These are phyloP conservation scores for Pyrrhoderma lamaoense DNA, from an alignment of 1,284 basidiomycete species.

Conservation along the genomic window DNA sequence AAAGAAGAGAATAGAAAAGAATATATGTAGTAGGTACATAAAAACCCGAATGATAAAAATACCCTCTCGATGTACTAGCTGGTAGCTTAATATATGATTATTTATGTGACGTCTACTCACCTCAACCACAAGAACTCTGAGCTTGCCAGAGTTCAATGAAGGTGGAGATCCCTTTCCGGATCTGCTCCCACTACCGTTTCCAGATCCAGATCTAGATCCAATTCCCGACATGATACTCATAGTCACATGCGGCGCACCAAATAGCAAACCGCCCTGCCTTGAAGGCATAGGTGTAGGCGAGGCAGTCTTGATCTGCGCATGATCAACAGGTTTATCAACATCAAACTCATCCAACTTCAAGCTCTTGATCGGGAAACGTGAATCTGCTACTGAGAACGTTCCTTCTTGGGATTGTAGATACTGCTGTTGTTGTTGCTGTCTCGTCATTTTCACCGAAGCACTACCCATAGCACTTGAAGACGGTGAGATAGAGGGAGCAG, in stretches of 20 bases:
- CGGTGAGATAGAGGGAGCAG: too few relatives aligned
- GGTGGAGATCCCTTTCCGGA: constrained; percentile 1
- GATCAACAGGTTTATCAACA: constrained; percentile 24
- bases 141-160: constrained; percentile 21
- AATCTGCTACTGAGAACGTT: constrained; percentile 30
- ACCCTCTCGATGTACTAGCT: too few relatives aligned
- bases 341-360: constrained; percentile 36
- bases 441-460: too few relatives aligned
- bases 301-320: constrained; percentile 14
- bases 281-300: constrained; percentile 6
- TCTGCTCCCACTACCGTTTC: too few relatives aligned
- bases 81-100: background rate
- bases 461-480: too few relatives aligned
- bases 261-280: too few relatives aligned
- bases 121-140: constrained; percentile 70
- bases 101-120: constrained; percentile 29
- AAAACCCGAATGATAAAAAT: too few relatives aligned
- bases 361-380: constrained; percentile 32
- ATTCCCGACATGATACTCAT: too few relatives aligned
- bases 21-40: too few relatives aligned
- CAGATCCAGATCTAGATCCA: too few relatives aligned
- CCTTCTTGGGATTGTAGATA: constrained; percentile 21
- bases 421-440: background rate
- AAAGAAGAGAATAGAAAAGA: too few relatives aligned
- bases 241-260: too few relatives aligned